Evolutionary conservation across 2,329 filamentous ascomycete species (phyloP), one percentile per base, ranked within the genome.

Genomic region (Capronia epimyces): DNA sequence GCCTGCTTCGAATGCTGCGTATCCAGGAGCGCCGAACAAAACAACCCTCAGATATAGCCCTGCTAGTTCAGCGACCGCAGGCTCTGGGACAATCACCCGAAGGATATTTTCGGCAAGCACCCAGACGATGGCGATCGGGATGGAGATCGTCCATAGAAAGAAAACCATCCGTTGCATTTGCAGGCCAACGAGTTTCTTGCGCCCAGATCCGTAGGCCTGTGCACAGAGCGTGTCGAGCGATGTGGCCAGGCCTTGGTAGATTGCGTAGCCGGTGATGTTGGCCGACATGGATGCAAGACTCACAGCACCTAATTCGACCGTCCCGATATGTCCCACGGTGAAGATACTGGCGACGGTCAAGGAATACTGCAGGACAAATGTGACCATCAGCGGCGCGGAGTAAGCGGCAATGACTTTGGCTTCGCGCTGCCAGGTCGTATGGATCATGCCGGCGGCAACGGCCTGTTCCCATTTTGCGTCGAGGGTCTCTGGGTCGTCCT

Each of bases 171-270:
- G 78, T 69, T 93, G 86, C 56, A 88, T 77, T 62, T 93, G 87
- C 48, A 93, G 67, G 1, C 87, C 91, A 52, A 97, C 91, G 3
- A 97, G 79, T 60, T 90, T 86, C 65, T 86, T 94, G 66, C 86
- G 86, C 0, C 91, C 91, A 0, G 87, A 94, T 2, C 93, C 91
- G 65, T 94, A 97, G 0, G 93, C 91, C 68, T 97, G 91, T 0
- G 91, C 82, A 67, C 91, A 96, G 2, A 97, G 81, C 0, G 91
- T 97, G 69, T 97, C 91, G 31, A 97, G 75, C 57, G 85, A 88
- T 3, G 91, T 97, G 1, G 89, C 85, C 12, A 97, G 76, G 7
- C 60, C 60, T 64, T 89, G 86, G 64, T 87, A 86, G 13, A 87
- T 81, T 0, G 84, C 85, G 62, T 86, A 84, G 51, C 85, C 87